Base-by-base conservation (phyloP, 352 stramenopile genomes). In the Peronosclerospora sorghi region DNA sequence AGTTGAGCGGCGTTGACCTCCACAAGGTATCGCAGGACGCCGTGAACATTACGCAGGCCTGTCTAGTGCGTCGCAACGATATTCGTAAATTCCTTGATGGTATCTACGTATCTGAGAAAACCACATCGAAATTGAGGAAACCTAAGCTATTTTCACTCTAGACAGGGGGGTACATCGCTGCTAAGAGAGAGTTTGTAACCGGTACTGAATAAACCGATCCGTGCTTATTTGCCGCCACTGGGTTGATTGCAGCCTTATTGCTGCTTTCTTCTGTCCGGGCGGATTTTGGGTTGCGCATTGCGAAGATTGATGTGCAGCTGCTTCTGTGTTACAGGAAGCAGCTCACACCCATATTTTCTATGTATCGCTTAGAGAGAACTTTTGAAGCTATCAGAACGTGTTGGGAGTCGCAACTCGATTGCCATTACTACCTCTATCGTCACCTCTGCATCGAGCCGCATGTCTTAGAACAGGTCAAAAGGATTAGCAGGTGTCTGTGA, bases 51-150 rank as follows among this genome's bases (percentile, higher is more conserved):
- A 73, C 79, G 59, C 76, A 89, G 64, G 63, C 74, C 50, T 89
- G 76, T 45, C 64, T 92, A 28, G 79, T 92, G 52, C 77, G 81
- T 57, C 67, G 73, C 59, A 92, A 89, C 69, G 79, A 92, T 92
- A 98, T 99, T 69, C 96, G 96, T 97, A 99, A 99, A 83, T 99
- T 99, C 84, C 82, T 99, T 37, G 96, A 99, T 71, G 96, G 96
- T 95, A 99, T 99, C 70, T 99, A 99, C 81, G 95, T 99, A 41
- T 97, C 80, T 32, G 94, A 98, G 66, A 98, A 98, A 82, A 75
- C 62, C 65, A 92, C 68, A 83, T 85, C 51, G 65, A 86, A 61
- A 64, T 73, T 39, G 59, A 61, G 39, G 66, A 76, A 35, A 48
- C 73, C 8, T 85, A 87, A 83, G 48, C 37, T 49, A 6, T n/a